Conservation (phyloP, 1,284 basidiomycete genomes). For the Trametes pubescens region DNA sequence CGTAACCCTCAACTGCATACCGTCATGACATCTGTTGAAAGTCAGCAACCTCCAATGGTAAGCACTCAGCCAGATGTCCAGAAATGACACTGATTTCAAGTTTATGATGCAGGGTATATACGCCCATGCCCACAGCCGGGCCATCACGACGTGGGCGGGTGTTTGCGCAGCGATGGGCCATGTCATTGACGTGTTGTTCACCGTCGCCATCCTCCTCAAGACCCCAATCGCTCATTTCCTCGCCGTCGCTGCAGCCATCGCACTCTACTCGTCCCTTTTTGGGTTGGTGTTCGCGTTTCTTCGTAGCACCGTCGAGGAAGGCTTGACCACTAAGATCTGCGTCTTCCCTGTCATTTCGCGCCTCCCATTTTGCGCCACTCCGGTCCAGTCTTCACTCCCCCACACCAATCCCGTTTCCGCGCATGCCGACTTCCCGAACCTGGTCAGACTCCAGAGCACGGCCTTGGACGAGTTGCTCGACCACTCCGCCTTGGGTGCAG, state of each 20-base stretch:
- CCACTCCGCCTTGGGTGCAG: background rate
- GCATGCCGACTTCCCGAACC: background rate
- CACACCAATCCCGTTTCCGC: background rate
- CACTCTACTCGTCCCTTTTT: background rate
- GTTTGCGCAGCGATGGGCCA: background rate
- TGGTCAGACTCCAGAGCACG: background rate
- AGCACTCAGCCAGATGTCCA: too few species aligned
- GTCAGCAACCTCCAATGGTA: too few species aligned
- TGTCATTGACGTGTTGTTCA: background rate
- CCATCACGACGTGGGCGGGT: background rate
- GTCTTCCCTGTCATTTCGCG: background rate
- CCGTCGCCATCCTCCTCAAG: background rate
- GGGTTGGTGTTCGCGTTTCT: background rate
- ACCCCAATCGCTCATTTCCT: background rate
- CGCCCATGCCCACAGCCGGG: background rate
- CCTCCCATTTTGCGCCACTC: background rate
- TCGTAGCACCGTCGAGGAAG: background rate
- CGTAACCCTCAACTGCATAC: background rate
- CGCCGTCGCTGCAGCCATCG: background rate
- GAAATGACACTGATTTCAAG: too few species aligned
- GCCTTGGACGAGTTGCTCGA: constrained; percentile 1
- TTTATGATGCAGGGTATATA: background rate
- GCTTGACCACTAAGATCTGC: background rate
- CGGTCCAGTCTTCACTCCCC: background rate
- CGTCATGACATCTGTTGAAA: too few species aligned